phyloP scores from a whole-genome alignment of 148 eudicot genomes.

The Heliamphora exappendiculata region DNA sequence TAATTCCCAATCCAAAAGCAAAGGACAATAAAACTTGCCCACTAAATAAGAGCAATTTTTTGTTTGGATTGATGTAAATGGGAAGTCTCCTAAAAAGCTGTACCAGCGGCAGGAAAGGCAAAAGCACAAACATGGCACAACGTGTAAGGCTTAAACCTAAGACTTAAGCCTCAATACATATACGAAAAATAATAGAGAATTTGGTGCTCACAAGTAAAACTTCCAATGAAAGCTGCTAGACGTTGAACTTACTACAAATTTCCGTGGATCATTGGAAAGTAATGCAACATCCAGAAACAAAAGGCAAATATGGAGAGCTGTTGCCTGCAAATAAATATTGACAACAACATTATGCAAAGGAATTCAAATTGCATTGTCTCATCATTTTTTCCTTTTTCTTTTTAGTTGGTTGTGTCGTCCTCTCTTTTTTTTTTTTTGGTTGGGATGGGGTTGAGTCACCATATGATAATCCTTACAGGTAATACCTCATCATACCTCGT shows the following conservation, averaged over 20 bases:
- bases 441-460: background rate
- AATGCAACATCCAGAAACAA: conserved; percentile 75
- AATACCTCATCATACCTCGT: conserved; percentile 47
- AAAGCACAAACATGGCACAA: too few species aligned
- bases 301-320: conserved; percentile 75
- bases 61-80: too few species aligned
- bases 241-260: conserved; percentile 57
- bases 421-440: too few species aligned
- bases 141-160: background rate
- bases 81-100: too few species aligned
- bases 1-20: too few species aligned
- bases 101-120: too few species aligned
- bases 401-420: background rate
- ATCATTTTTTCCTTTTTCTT: background rate
- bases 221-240: background rate
- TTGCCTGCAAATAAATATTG: conserved; percentile 41
- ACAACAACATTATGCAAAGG: background rate
- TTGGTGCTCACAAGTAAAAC: background rate
- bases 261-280: conserved; percentile 52
- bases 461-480: background rate
- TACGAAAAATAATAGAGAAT: background rate
- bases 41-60: too few species aligned
- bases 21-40: too few species aligned
- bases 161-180: too few species aligned
- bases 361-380: background rate